These are phyloP conservation scores for Eutrema japonicum DNA, from an alignment of 345 rosid genomes.

Conservation along the genomic window DNA sequence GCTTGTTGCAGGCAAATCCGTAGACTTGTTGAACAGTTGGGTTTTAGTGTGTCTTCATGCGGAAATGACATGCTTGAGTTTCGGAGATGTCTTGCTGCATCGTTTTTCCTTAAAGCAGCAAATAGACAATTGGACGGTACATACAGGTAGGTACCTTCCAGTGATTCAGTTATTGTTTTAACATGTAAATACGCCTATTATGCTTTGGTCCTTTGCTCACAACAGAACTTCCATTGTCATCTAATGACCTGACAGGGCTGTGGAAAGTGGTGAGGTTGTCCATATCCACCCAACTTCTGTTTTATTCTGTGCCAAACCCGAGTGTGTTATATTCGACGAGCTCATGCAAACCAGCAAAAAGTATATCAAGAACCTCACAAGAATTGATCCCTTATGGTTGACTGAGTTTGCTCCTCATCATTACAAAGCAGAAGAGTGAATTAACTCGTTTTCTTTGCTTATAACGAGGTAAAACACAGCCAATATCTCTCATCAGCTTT, in stretches of 20 bases:
- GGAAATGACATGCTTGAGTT: constrained; percentile 80
- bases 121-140: constrained; percentile 83
- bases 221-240: constrained; percentile 14
- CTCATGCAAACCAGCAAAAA: constrained; percentile 77
- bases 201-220: constrained; percentile 15
- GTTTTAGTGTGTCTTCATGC: constrained; percentile 72
- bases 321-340: constrained; percentile 84
- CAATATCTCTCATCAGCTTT: background rate
- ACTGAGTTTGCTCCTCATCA: constrained; percentile 89
- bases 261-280: constrained; percentile 83
- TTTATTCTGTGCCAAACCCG: constrained; percentile 66
- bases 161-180: constrained; percentile 1
- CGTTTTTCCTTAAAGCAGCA: constrained; percentile 96
- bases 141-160: constrained; percentile 60
- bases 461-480: constrained; percentile 29
- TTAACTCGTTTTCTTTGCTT: constrained; percentile 1
- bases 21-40: constrained; percentile 76
- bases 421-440: constrained; percentile 58
- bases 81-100: constrained; percentile 87
- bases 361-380: constrained; percentile 75
- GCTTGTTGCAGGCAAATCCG: constrained; percentile 73
- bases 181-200: constrained; percentile 1
- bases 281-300: constrained; percentile 92
- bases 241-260: constrained; percentile 63
- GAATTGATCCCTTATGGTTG: constrained; percentile 81